Conservation (phyloP, 140 eudicot genomes). For the Bidens hawaiensis region DNA sequence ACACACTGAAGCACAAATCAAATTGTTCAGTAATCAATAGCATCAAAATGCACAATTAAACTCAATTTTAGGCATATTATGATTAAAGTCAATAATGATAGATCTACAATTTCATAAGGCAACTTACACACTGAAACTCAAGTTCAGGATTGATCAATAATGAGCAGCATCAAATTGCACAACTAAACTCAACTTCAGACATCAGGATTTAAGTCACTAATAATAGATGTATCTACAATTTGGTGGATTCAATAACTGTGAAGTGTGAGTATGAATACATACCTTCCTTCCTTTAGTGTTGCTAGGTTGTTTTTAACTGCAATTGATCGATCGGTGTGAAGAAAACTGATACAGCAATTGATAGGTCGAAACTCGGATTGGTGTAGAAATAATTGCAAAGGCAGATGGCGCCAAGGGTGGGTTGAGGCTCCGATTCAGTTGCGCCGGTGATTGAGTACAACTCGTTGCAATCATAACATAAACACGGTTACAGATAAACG, state of each 20-base stretch:
- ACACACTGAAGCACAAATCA: too few relatives aligned
- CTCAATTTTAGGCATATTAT: constrained; percentile 8
- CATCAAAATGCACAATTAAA: constrained; percentile 3
- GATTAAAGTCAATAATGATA: constrained; percentile 7
- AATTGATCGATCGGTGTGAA: too few relatives aligned
- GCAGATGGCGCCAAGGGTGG: too few relatives aligned
- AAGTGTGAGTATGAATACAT: too few relatives aligned
- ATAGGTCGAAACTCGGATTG: not conserved
- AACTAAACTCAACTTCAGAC: not conserved
- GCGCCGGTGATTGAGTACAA: constrained; percentile 2
- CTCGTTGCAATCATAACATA: not conserved
- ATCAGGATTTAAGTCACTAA: constrained; percentile 6
- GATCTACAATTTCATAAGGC: constrained; percentile 25
- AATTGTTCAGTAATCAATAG: constrained; percentile 6
- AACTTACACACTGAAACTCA: too few relatives aligned
- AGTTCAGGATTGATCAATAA: not conserved
- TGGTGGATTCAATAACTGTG: too few relatives aligned
- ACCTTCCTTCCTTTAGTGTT: too few relatives aligned
- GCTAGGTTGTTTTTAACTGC: too few relatives aligned
- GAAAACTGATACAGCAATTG: too few relatives aligned
- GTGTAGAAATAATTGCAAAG: too few relatives aligned
- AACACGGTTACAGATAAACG: not conserved
- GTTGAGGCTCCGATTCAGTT: constrained; percentile 8
- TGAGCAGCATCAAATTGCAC: constrained; percentile 9
- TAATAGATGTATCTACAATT: not conserved